A percentile compares a stretch with the other conserved stretches of the same genome.
These are phyloP conservation scores for Leptosphaerulina australis DNA, from an alignment of 2,329 filamentous ascomycete genomes.

Conservation along the genomic window DNA sequence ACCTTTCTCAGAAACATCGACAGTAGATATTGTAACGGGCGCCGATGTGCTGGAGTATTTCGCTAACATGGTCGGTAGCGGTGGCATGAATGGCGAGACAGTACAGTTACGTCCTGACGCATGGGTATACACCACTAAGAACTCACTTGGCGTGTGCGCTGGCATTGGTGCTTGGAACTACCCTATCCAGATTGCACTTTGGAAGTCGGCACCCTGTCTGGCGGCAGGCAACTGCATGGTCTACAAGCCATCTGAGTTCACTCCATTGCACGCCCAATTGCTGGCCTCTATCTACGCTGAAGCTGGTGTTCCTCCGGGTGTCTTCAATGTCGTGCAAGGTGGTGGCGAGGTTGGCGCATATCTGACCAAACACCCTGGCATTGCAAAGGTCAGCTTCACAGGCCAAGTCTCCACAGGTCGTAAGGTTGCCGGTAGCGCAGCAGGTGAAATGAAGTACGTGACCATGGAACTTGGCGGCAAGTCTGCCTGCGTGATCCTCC, in stretches of 20 bases:
- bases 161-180: constrained; percentile 94
- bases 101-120: constrained; percentile 75
- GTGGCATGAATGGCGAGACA: constrained; percentile 80
- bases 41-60: constrained; percentile 88
- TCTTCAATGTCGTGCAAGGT: constrained; percentile 87
- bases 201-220: constrained; percentile 86
- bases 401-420: constrained; percentile 83
- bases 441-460: constrained; percentile 82
- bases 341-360: constrained; percentile 77
- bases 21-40: constrained; percentile 81
- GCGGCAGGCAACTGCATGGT: constrained; percentile 89
- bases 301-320: constrained; percentile 78
- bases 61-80: constrained; percentile 76
- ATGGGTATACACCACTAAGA: constrained; percentile 83
- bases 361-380: constrained; percentile 71
- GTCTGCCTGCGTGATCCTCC: constrained; percentile 78
- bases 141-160: constrained; percentile 80
- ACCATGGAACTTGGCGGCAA: constrained; percentile 94
- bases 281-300: constrained; percentile 78
- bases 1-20: constrained; percentile 80
- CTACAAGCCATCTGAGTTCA: constrained; percentile 89
- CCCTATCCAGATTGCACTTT: constrained; percentile 86
- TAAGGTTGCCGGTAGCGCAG: constrained; percentile 78
- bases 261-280: constrained; percentile 77
- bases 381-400: constrained; percentile 89